These are phyloP conservation scores for Alternaria metachromatica DNA, from an alignment of 2,329 filamentous ascomycete genomes.

Conservation along the genomic window DNA sequence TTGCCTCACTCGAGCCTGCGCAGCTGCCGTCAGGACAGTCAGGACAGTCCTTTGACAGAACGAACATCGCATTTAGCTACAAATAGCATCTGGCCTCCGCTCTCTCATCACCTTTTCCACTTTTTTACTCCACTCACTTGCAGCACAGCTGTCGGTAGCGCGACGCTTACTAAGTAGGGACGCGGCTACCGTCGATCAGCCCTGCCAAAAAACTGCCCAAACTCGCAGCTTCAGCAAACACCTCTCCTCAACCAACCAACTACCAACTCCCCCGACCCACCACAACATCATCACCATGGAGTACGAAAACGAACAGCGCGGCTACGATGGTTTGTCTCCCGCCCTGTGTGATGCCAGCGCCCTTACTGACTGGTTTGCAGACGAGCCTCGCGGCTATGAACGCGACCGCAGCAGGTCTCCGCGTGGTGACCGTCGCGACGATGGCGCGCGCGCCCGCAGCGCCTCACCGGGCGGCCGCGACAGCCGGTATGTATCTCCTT, in stretches of 20 bases:
- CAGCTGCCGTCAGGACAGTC: conserved; percentile 6
- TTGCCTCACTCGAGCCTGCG: conserved; percentile 22
- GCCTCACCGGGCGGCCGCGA: conserved; percentile 68
- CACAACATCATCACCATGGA: conserved; percentile 61
- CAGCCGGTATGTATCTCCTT: conserved; percentile 40
- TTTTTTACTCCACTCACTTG: conserved; percentile 29
- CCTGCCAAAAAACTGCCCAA: conserved; percentile 40
- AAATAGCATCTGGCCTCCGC: conserved; percentile 9
- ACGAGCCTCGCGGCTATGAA: conserved; percentile 68
- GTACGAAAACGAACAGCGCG: conserved; percentile 70
- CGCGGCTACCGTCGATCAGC: conserved; percentile 41
- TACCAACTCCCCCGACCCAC: conserved; percentile 29
- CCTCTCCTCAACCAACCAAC: conserved; percentile 26
- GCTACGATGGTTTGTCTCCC: conserved; percentile 66
- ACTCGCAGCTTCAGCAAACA: conserved; percentile 28
- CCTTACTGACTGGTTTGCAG: conserved; percentile 40
- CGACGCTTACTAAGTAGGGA: conserved; percentile 37
- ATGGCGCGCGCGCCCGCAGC: conserved; percentile 67
- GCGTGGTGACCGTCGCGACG: conserved; percentile 59
- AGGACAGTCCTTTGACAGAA: conserved; percentile 5
- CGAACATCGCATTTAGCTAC: background rate
- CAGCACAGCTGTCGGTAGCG: conserved; percentile 32
- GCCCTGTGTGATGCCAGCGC: conserved; percentile 9
- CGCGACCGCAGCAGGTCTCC: conserved; percentile 72
- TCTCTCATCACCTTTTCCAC: conserved; percentile 7